Percentiles rank a stretch among this genome's conserved stretches.
These are phyloP conservation scores for Pittosporum tobira DNA, from an alignment of 129 eudicot species.

Conservation along the genomic window DNA sequence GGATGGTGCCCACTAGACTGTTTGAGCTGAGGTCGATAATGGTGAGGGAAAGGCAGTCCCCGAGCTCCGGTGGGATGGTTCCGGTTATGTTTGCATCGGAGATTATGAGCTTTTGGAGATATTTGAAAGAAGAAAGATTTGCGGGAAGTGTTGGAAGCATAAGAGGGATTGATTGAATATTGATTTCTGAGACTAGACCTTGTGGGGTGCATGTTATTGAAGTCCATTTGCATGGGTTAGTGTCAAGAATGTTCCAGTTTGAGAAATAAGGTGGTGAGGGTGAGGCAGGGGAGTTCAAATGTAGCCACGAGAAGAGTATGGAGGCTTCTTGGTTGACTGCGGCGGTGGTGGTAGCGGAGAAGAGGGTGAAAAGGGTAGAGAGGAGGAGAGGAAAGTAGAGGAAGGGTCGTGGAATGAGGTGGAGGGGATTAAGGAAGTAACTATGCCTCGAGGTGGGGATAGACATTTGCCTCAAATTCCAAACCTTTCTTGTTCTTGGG, in stretches of 20 bases:
- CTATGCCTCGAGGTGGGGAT: constrained; percentile 31
- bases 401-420: constrained; percentile 8
- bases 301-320: constrained; percentile 32
- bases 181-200: constrained; percentile 33
- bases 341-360: constrained; percentile 15
- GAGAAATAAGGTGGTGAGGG: constrained; percentile 15
- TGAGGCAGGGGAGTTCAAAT: constrained; percentile 14
- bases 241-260: constrained; percentile 33
- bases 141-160: constrained; percentile 40
- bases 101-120: constrained; percentile 29
- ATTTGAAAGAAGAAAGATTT: constrained; percentile 34
- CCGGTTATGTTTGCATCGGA: constrained; percentile 69
- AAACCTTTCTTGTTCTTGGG: constrained; percentile 54
- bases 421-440: constrained; percentile 12
- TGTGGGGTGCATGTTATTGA: constrained; percentile 36
- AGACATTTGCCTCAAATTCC: constrained; percentile 78
- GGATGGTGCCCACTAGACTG: constrained; percentile 51
- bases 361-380: constrained; percentile 14
- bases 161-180: constrained; percentile 40
- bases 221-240: constrained; percentile 59
- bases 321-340: constrained; percentile 31
- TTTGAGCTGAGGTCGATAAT: constrained; percentile 54
- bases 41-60: constrained; percentile 23
- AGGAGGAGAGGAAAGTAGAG: constrained; percentile 3
- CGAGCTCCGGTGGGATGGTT: constrained; percentile 31